Evolutionary conservation across 345 rosid genomes (phyloP).

Genomic region (Boechera retrofracta): DNA sequence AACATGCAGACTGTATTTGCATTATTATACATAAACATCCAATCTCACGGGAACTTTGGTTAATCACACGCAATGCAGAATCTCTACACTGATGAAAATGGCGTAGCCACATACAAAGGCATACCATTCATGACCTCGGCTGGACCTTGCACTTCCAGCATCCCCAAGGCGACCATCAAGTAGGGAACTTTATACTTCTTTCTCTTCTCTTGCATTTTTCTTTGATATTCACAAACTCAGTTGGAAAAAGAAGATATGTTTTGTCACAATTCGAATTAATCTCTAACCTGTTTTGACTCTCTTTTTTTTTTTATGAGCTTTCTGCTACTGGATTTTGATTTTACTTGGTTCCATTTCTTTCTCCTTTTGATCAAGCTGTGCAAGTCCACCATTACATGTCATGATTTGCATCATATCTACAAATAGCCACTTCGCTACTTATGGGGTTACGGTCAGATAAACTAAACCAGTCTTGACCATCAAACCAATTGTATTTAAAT

Average conservation of each 20-base stretch:
- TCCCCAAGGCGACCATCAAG: slow-evolving; percentile 80
- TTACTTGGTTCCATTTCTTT: background rate
- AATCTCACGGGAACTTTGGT: slow-evolving; percentile 8
- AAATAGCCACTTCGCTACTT: background rate
- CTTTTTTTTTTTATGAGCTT: background rate
- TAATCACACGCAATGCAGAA: slow-evolving; percentile 53
- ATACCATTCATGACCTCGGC: slow-evolving; percentile 91
- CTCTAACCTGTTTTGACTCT: background rate
- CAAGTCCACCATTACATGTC: background rate
- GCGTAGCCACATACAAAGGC: slow-evolving; percentile 93
- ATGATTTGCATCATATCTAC: background rate
- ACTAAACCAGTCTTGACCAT: background rate
- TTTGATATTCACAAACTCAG: slow-evolving; percentile 19
- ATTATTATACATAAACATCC: slow-evolving; percentile 4
- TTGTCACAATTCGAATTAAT: slow-evolving; percentile 1
- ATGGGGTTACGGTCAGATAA: background rate
- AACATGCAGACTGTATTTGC: slow-evolving; percentile 19
- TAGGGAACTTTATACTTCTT: slow-evolving; percentile 45
- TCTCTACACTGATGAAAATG: slow-evolving; percentile 88
- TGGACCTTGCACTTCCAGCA: slow-evolving; percentile 80
- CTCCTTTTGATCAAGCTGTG: background rate
- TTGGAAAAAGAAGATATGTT: background rate
- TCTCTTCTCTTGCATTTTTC: background rate
- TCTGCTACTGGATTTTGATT: background rate
- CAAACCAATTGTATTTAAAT: background rate